Evolutionary conservation across 2,329 filamentous ascomycete species (phyloP).

Genomic region (Ophiostoma ulmi): DNA sequence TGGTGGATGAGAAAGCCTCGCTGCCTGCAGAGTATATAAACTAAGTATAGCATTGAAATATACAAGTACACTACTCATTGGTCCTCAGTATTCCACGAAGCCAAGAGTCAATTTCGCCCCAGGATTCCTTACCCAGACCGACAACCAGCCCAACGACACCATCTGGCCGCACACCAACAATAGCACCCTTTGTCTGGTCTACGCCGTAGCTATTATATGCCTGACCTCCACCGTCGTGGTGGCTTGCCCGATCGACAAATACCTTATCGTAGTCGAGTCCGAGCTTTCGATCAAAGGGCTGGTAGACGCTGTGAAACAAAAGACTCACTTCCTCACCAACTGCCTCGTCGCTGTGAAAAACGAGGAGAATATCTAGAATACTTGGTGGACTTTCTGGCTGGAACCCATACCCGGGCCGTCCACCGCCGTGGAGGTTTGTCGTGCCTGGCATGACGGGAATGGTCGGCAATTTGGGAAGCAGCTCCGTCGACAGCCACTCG

Average conservation of each 20-base stretch:
- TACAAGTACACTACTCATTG: background rate
- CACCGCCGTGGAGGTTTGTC: conserved; percentile 27
- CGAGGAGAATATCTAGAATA: conserved; percentile 53
- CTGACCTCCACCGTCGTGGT: conserved; percentile 48
- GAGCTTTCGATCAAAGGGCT: conserved; percentile 41
- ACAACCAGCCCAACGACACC: conserved; percentile 53
- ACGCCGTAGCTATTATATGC: conserved; percentile 57
- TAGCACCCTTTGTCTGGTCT: conserved; percentile 47
- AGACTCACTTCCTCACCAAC: conserved; percentile 1
- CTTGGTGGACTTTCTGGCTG: background rate
- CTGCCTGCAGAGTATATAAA: background rate
- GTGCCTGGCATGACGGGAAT: conserved; percentile 34
- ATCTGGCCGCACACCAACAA: conserved; percentile 46
- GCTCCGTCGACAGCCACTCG: conserved; percentile 37
- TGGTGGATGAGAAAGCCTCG: too few species aligned
- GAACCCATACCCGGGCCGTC: conserved; percentile 14
- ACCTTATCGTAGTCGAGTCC: conserved; percentile 56
- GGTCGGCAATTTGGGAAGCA: conserved; percentile 35
- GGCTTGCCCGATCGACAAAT: conserved; percentile 50
- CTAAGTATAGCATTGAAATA: background rate
- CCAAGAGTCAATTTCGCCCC: conserved; percentile 13
- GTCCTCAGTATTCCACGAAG: conserved; percentile 7
- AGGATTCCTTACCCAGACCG: conserved; percentile 29
- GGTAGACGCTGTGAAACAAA: conserved; percentile 48
- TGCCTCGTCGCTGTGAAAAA: conserved; percentile 48